Conservation (phyloP, 116 monocot species). For the Cymodocea nodosa region DNA sequence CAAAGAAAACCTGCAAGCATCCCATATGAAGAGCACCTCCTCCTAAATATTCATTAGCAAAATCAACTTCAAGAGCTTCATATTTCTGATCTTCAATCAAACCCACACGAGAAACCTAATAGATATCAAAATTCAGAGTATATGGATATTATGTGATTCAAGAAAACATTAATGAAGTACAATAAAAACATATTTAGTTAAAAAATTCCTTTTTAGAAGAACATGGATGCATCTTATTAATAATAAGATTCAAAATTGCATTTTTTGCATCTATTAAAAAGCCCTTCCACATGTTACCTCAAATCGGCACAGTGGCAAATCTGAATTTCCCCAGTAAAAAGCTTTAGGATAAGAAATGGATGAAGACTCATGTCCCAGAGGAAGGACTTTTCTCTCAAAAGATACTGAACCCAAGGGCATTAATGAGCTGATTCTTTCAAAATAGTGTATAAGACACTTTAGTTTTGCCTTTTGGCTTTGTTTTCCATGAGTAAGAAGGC, state of each 20-base stretch:
- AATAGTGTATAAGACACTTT: conserved; percentile 79
- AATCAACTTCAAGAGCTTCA: conserved; percentile 92
- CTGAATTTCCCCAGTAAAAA: conserved; percentile 53
- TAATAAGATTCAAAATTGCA: background rate
- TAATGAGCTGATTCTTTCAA: conserved; percentile 50
- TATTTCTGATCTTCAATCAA: conserved; percentile 78
- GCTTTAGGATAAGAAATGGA: conserved; percentile 38
- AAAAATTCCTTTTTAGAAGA: too few relatives aligned
- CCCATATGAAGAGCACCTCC: conserved; percentile 81
- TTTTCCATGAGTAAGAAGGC: conserved; percentile 28
- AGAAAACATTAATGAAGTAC: too few relatives aligned
- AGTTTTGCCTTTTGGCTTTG: conserved; percentile 76
- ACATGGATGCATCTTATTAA: too few relatives aligned
- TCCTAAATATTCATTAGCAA: conserved; percentile 95
- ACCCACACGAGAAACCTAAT: conserved; percentile 53
- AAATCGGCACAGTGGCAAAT: conserved; percentile 51
- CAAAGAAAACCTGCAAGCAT: conserved; percentile 81
- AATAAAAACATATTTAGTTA: too few relatives aligned
- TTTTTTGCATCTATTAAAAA: background rate
- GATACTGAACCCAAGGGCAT: conserved; percentile 59
- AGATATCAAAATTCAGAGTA: conserved; percentile 4
- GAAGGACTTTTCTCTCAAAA: conserved; percentile 76
- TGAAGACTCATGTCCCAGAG: conserved; percentile 12
- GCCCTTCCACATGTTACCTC: conserved; percentile 24
- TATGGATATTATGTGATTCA: background rate